phyloP scores from a whole-genome alignment of 1,284 basidiomycete genomes.

The Puccinia coronata region DNA sequence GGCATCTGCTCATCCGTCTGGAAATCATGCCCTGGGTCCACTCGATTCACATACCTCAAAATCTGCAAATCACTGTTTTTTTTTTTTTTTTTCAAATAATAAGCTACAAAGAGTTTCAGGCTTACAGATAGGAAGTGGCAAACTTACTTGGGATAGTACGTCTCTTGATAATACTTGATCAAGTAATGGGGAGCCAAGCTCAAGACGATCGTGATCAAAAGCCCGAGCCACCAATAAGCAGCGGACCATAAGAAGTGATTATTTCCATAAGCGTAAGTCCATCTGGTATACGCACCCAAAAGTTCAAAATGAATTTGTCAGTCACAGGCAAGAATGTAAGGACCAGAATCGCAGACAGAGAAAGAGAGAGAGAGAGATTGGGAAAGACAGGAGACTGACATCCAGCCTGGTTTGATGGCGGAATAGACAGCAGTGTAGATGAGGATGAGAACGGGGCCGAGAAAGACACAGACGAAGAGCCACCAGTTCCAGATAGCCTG shows the following conservation, averaged over 20 bases:
- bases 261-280: conserved; percentile 60
- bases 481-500: conserved; percentile 87
- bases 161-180: conserved; percentile 72
- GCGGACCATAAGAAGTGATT: conserved; percentile 77
- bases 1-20: conserved; percentile 48
- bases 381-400: conserved; percentile 23
- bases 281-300: no score
- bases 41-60: conserved; percentile 55
- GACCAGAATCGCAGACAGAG: background rate
- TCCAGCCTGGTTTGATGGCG: conserved; percentile 41
- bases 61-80: conserved; percentile 74
- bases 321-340: background rate
- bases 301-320: no score
- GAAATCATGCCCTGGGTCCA: conserved; percentile 40
- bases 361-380: background rate
- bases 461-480: conserved; percentile 79
- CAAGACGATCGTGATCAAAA: conserved; percentile 72
- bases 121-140: no score
- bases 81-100: background rate
- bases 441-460: conserved; percentile 76
- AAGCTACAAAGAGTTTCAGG: background rate
- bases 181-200: conserved; percentile 78
- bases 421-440: conserved; percentile 77
- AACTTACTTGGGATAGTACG: conserved; percentile 65
- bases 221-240: conserved; percentile 82